Percentiles rank a stretch among this genome's conserved stretches.
Evolutionary conservation across 2,329 filamentous ascomycete genomes (phyloP).

Genomic region (Dendrostoma leiphaemia): DNA sequence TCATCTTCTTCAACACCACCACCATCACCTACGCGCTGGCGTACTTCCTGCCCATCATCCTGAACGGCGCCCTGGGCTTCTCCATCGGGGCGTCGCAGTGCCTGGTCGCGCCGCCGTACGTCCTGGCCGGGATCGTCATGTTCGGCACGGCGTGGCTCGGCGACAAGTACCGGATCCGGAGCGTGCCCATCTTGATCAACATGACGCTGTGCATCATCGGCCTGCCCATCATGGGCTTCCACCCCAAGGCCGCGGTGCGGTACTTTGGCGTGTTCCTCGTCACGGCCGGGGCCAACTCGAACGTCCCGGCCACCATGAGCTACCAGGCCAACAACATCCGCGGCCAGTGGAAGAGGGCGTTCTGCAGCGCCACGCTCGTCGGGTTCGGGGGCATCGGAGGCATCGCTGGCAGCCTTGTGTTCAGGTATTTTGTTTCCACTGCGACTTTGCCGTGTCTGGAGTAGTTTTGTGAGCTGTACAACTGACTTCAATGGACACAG

Average conservation of each 20-base stretch:
- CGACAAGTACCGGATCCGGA: constrained; percentile 65
- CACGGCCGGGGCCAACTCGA: constrained; percentile 75
- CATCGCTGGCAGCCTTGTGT: constrained; percentile 72
- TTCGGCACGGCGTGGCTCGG: constrained; percentile 58
- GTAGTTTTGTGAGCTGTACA: not conserved
- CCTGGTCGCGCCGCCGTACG: constrained; percentile 69
- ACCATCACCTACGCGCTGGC: constrained; percentile 73
- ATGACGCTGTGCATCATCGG: constrained; percentile 66
- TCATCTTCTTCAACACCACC: constrained; percentile 64
- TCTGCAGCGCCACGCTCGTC: constrained; percentile 73
- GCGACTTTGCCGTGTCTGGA: not conserved
- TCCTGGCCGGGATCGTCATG: constrained; percentile 63
- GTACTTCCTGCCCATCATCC: constrained; percentile 77
- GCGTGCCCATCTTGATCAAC: constrained; percentile 65
- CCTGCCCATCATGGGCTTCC: constrained; percentile 71
- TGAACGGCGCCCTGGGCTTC: constrained; percentile 63
- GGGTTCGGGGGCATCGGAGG: constrained; percentile 76
- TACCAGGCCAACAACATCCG: constrained; percentile 88
- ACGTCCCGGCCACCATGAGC: constrained; percentile 71
- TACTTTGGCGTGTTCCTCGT: constrained; percentile 76
- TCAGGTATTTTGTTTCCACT: constrained; percentile 40
- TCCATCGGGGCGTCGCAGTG: constrained; percentile 63
- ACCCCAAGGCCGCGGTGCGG: constrained; percentile 50
- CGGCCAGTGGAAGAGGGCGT: constrained; percentile 84
- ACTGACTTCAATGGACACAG: constrained; percentile 5